Conservation (phyloP, 2,329 filamentous ascomycete genomes). For the Elsinoe australis region DNA sequence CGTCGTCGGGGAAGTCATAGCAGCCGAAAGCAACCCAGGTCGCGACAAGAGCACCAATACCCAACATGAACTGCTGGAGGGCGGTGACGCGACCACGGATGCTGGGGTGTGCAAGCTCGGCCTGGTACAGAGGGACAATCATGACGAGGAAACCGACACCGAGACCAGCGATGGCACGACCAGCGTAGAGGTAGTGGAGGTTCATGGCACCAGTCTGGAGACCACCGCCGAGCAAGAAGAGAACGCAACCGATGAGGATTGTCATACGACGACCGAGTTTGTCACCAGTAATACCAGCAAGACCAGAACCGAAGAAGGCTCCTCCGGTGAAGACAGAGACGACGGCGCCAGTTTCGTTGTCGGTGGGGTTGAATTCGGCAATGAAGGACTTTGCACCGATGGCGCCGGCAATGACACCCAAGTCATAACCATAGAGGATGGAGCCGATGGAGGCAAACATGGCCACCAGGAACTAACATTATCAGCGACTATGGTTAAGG, state of each 20-base stretch:
- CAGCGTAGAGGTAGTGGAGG: slow-evolving; percentile 58
- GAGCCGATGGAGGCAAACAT: slow-evolving; percentile 54
- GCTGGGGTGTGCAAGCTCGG: slow-evolving; percentile 67
- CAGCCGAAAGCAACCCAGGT: slow-evolving; percentile 64
- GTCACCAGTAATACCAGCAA: slow-evolving; percentile 58
- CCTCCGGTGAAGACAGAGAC: slow-evolving; percentile 72
- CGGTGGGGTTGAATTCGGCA: slow-evolving; percentile 34
- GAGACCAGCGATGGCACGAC: slow-evolving; percentile 60
- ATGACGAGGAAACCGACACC: slow-evolving; percentile 56
- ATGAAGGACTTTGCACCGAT: slow-evolving; percentile 41
- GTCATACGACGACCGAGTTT: slow-evolving; percentile 61
- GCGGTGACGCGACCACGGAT: slow-evolving; percentile 69
- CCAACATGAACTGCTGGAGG: slow-evolving; percentile 76
- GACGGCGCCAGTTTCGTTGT: slow-evolving; percentile 50
- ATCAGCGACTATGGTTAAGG: slow-evolving; percentile 20
- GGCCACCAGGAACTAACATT: slow-evolving; percentile 46
- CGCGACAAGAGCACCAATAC: slow-evolving; percentile 64
- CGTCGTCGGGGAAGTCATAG: slow-evolving; percentile 42
- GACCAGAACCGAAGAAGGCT: slow-evolving; percentile 61
- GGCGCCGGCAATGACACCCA: slow-evolving; percentile 54
- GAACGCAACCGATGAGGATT: slow-evolving; percentile 60
- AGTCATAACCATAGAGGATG: slow-evolving; percentile 52
- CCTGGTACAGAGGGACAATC: slow-evolving; percentile 67
- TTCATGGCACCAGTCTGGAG: slow-evolving; percentile 61
- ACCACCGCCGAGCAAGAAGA: slow-evolving; percentile 65